A percentile compares a stretch with the other conserved stretches of the same genome.
Conservation (phyloP, 257 asterid species). For the Avicennia marina region DNA sequence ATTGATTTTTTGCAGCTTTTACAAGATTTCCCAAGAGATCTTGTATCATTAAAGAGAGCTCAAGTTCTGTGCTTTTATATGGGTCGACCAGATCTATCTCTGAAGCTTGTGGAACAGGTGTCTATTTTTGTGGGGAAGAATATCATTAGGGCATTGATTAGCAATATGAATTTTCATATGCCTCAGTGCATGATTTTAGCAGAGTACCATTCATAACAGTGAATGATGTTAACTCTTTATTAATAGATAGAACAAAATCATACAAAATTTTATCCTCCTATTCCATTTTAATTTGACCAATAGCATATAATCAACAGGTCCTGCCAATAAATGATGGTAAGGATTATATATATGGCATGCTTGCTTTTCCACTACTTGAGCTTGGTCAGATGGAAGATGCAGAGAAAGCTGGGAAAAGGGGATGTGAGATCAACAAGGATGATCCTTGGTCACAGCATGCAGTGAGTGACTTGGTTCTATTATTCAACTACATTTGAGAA, state of each 20-base stretch:
- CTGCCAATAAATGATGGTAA: constrained; percentile 53
- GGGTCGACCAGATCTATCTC: constrained; percentile 74
- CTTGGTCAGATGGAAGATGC: constrained; percentile 81
- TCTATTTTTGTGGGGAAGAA: not conserved
- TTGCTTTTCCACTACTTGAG: constrained; percentile 84
- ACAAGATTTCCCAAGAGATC: constrained; percentile 79
- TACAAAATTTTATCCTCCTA: not conserved
- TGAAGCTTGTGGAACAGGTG: constrained; percentile 80
- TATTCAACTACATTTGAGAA: not conserved
- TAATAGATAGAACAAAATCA: not conserved
- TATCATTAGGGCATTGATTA: not conserved
- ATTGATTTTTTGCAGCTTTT: constrained; percentile 46
- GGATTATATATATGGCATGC: constrained; percentile 82
- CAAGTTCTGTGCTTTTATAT: constrained; percentile 88
- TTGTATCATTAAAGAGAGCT: constrained; percentile 71
- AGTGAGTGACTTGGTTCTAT: constrained; percentile 38
- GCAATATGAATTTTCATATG: not conserved
- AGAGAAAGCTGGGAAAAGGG: constrained; percentile 65
- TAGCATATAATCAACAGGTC: constrained; percentile 45
- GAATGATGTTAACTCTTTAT: not conserved
- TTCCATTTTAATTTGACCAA: not conserved
- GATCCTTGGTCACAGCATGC: constrained; percentile 98
- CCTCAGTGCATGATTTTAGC: not conserved
- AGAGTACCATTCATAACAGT: not conserved
- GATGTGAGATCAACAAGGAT: constrained; percentile 59